phyloP scores from a whole-genome alignment of 495 filamentous ascomycete genomes.

The Hypoxylon lienhwacheense region DNA sequence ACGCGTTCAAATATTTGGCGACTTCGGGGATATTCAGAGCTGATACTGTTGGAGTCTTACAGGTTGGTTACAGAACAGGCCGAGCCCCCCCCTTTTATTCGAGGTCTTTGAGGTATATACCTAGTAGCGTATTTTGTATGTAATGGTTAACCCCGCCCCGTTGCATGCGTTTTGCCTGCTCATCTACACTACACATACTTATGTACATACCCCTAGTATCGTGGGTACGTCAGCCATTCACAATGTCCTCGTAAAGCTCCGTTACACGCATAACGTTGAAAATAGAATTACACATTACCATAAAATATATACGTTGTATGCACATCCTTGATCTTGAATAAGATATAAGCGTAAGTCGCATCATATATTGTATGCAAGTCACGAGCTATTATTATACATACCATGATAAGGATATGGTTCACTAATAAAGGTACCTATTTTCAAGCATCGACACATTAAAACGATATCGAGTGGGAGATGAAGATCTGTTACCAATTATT shows the following conservation, averaged over 20 bases:
- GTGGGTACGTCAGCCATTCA: neutral
- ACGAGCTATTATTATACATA: conserved; percentile 15
- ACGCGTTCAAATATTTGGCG: conserved; percentile 26
- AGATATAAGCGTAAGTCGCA: no score
- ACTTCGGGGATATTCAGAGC: conserved; percentile 32
- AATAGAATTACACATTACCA: neutral
- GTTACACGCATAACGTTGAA: neutral
- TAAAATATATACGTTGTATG: no score
- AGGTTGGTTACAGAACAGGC: conserved; percentile 26
- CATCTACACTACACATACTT: neutral
- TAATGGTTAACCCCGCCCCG: conserved; percentile 29
- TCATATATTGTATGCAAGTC: conserved; percentile 30
- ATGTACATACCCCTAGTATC: neutral
- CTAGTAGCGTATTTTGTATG: no score
- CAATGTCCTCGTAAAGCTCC: neutral
- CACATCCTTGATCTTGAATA: neutral
- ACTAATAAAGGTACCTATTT: no score
- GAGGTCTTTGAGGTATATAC: conserved; percentile 25
- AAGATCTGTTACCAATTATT: conserved; percentile 20
- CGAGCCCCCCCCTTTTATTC: conserved; percentile 16
- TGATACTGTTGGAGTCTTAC: conserved; percentile 32
- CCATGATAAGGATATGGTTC: conserved; percentile 20
- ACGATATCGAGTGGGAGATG: no score
- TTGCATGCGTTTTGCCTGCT: conserved; percentile 20
- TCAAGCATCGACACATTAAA: no score